phyloP scores from a whole-genome alignment of 441 rosid genomes.

The Sinapis alba region DNA sequence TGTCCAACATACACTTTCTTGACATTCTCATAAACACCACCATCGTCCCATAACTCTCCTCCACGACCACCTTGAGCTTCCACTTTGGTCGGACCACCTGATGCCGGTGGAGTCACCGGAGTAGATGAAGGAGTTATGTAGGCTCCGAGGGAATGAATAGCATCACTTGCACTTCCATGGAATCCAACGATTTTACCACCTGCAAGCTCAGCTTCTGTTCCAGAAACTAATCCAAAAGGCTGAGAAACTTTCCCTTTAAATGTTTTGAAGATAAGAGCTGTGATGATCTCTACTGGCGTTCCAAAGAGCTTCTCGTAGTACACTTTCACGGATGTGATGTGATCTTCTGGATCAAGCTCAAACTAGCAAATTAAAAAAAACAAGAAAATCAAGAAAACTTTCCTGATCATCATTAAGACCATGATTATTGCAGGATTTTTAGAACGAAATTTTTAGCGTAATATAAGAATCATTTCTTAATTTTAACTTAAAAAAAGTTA shows the following conservation, averaged over 20 bases:
- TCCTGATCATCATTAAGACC: too few species aligned
- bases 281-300: constrained; percentile 14
- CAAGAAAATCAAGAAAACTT: not conserved
- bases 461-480: too few species aligned
- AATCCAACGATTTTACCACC: constrained; percentile 37
- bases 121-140: constrained; percentile 16
- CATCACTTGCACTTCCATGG: constrained; percentile 35
- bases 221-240: constrained; percentile 28
- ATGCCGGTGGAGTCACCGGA: not conserved
- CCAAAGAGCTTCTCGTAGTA: constrained; percentile 31
- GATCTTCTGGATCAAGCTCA: constrained; percentile 19
- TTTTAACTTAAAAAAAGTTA: too few species aligned
- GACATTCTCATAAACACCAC: constrained; percentile 28
- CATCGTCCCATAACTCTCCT: constrained; percentile 36
- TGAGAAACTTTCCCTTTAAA: constrained; percentile 27
- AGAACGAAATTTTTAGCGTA: too few species aligned
- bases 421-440: too few species aligned
- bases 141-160: constrained; percentile 30
- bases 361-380: constrained; percentile 13
- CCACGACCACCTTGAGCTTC: constrained; percentile 39
- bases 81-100: constrained; percentile 20
- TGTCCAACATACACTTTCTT: constrained; percentile 38
- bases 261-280: constrained; percentile 31
- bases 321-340: constrained; percentile 27
- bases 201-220: constrained; percentile 18